These are phyloP conservation scores for Hypoxylon sp. DNA, from an alignment of 2,329 filamentous ascomycete species.

Conservation along the genomic window DNA sequence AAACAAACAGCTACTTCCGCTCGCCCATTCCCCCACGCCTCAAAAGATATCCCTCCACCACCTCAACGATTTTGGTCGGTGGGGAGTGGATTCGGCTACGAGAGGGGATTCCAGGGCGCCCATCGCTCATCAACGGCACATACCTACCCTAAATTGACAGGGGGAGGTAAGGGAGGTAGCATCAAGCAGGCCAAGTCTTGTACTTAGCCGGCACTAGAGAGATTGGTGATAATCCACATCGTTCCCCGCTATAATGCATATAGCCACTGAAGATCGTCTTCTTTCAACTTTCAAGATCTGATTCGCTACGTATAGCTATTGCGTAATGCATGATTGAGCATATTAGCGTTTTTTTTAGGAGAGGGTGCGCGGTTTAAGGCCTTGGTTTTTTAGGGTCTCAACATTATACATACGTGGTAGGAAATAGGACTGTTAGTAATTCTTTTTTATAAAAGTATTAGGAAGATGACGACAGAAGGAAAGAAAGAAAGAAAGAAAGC, in stretches of 20 bases:
- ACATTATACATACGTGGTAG: background rate
- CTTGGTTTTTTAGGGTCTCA: background rate
- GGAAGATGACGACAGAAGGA: background rate
- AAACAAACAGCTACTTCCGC: slow-evolving; percentile 19
- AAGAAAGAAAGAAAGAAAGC: background rate
- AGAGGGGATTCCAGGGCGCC: slow-evolving; percentile 8
- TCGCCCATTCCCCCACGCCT: slow-evolving; percentile 21
- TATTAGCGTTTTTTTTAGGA: slow-evolving; percentile 8
- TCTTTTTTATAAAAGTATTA: background rate
- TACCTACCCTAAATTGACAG: slow-evolving; percentile 33
- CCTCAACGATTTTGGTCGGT: slow-evolving; percentile 27
- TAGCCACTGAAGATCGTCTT: slow-evolving; percentile 28
- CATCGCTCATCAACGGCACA: slow-evolving; percentile 31
- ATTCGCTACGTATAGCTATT: slow-evolving; percentile 27
- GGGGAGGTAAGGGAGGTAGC: slow-evolving; percentile 16
- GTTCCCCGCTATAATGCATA: slow-evolving; percentile 29
- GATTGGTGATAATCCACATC: slow-evolving; percentile 34
- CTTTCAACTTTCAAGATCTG: slow-evolving; percentile 22
- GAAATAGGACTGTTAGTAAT: background rate
- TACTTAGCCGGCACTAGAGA: slow-evolving; percentile 36
- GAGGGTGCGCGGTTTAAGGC: background rate
- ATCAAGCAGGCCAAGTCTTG: slow-evolving; percentile 21
- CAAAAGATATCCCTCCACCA: slow-evolving; percentile 23
- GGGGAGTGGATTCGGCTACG: slow-evolving; percentile 28
- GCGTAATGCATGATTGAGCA: slow-evolving; percentile 15